Conservation (phyloP, 2,329 filamentous ascomycete genomes). For the Trichoderma polysporum region DNA sequence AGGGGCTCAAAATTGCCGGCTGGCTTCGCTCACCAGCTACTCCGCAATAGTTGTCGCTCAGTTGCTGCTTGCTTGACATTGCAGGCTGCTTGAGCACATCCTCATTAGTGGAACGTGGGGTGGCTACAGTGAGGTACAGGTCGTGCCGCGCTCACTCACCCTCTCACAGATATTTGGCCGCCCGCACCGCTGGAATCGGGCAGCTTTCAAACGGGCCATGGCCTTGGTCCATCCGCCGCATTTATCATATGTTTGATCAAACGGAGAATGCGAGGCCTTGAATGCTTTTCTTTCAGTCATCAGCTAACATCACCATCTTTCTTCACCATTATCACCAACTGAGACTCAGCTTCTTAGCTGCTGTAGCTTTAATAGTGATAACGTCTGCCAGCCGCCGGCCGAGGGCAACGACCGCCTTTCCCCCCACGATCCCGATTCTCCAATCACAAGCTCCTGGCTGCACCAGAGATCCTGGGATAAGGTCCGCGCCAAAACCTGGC, state of each 20-base stretch:
- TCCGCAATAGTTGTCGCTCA: neutral
- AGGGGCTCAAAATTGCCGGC: neutral
- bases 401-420: neutral
- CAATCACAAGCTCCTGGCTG: conserved; percentile 21
- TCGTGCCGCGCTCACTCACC: neutral
- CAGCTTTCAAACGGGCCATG: conserved; percentile 13
- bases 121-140: conserved; percentile 1
- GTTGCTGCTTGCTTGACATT: neutral
- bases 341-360: neutral
- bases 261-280: neutral
- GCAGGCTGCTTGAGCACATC: neutral
- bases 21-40: neutral
- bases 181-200: conserved; percentile 16
- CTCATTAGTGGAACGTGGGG: conserved; percentile 15
- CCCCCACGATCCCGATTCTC: conserved; percentile 22
- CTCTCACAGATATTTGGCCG: conserved; percentile 2
- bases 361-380: neutral
- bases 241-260: neutral
- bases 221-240: neutral
- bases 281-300: neutral
- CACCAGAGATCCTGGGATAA: conserved; percentile 18
- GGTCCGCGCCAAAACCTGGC: conserved; percentile 21
- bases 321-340: neutral
- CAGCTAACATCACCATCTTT: neutral
- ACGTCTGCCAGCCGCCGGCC: conserved; percentile 15